A percentile compares a stretch with the other conserved stretches of the same genome.
Evolutionary conservation across 257 asterid genomes (phyloP).

Genomic region (Anisodus acutangulus): DNA sequence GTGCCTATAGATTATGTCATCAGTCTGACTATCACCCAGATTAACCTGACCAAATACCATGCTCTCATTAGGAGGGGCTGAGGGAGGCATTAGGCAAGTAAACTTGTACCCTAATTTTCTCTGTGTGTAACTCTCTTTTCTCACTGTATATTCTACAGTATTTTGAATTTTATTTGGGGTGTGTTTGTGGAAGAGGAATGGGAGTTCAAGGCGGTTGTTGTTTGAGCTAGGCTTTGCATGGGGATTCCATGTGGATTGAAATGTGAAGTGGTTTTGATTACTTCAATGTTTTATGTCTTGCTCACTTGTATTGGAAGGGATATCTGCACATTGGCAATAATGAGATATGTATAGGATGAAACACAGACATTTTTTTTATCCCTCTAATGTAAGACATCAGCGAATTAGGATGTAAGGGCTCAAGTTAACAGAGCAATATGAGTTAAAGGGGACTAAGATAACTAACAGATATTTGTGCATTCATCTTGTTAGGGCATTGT

Average conservation of each 20-base stretch:
- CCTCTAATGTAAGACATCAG: not conserved
- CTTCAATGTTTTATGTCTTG: not conserved
- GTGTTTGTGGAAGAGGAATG: not conserved
- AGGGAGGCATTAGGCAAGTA: not conserved
- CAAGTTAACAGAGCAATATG: not conserved
- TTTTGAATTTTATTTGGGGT: not conserved
- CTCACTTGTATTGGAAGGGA: not conserved
- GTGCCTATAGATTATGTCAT: conserved; percentile 24
- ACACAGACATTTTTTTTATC: conserved; percentile 11
- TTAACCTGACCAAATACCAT: not conserved
- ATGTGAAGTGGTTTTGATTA: not conserved
- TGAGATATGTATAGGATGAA: not conserved
- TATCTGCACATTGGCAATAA: not conserved
- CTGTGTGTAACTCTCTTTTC: not conserved
- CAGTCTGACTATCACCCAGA: not conserved
- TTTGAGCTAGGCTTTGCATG: not conserved
- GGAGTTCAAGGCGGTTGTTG: not conserved
- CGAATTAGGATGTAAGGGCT: not conserved
- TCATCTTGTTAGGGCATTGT: not conserved
- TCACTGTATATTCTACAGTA: not conserved
- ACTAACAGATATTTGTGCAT: not conserved
- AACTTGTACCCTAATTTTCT: not conserved
- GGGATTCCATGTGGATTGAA: not conserved
- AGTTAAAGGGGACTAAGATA: conserved; percentile 7
- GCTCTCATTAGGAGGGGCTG: not conserved